A percentile compares a stretch with the other conserved stretches of the same genome.
Conservation (phyloP, 257 asterid genomes). For the Solanum paucissectum region DNA sequence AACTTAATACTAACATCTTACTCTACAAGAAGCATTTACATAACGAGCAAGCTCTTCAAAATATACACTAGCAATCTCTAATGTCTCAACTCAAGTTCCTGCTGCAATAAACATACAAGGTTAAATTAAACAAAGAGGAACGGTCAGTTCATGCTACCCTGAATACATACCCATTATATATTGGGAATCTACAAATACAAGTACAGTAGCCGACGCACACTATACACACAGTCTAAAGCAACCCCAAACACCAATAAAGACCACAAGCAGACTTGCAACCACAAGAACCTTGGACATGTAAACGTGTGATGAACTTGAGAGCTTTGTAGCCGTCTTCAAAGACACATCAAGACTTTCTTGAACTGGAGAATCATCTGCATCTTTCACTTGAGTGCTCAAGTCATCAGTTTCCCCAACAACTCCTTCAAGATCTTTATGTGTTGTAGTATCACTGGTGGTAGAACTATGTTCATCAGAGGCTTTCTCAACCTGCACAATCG, state of each 20-base stretch:
- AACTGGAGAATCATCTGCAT: slow-evolving; percentile 1
- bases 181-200: background rate
- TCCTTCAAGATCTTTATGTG: background rate
- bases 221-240: slow-evolving; percentile 1
- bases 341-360: background rate
- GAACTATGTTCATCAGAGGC: background rate
- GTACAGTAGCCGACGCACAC: background rate
- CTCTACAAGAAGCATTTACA: background rate
- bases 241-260: slow-evolving; percentile 30
- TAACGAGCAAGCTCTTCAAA: background rate
- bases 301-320: slow-evolving; percentile 7
- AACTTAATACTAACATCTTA: background rate
- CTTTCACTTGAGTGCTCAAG: background rate
- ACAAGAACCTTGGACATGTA: slow-evolving; percentile 36
- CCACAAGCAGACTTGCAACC: slow-evolving; percentile 24
- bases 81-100: background rate
- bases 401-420: slow-evolving; percentile 2
- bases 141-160: background rate
- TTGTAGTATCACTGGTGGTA: background rate
- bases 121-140: background rate
- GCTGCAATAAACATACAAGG: background rate
- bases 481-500: slow-evolving; percentile 42
- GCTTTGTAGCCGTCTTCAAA: slow-evolving; percentile 1
- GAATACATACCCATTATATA: background rate
- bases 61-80: background rate